Evolutionary conservation across 140 eudicot species (phyloP).

Genomic region (Senecio squalidus): DNA sequence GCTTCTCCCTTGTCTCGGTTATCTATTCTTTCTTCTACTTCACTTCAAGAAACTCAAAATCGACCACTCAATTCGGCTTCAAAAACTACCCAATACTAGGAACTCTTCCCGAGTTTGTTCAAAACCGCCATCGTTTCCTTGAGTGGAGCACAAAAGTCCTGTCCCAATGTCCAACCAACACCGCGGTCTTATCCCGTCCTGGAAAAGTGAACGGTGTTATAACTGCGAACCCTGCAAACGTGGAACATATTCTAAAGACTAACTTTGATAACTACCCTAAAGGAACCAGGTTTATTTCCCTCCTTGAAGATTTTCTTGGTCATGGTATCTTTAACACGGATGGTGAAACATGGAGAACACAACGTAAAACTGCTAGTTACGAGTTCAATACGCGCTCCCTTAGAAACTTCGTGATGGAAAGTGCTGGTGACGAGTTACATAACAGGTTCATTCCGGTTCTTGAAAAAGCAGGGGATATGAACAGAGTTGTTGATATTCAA

Average conservation of each 20-base stretch:
- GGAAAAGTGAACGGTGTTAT: slow-evolving; percentile 66
- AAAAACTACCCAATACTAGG: slow-evolving; percentile 64
- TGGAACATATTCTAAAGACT: slow-evolving; percentile 72
- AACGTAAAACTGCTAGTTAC: slow-evolving; percentile 80
- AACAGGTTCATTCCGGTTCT: slow-evolving; percentile 57
- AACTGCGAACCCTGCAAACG: slow-evolving; percentile 72
- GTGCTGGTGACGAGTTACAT: slow-evolving; percentile 33
- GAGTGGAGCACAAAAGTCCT: slow-evolving; percentile 81
- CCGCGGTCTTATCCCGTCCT: slow-evolving; percentile 70
- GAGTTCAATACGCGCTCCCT: slow-evolving; percentile 76
- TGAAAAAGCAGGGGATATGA: slow-evolving; percentile 18
- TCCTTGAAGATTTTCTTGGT: slow-evolving; percentile 73
- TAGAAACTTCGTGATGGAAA: slow-evolving; percentile 50
- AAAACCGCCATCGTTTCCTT: slow-evolving; percentile 79
- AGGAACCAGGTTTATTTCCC: slow-evolving; percentile 58
- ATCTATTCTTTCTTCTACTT: slow-evolving; percentile 16
- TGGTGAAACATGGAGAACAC: slow-evolving; percentile 58
- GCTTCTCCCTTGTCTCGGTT: slow-evolving; percentile 14
- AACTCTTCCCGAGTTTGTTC: slow-evolving; percentile 63
- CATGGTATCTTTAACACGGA: slow-evolving; percentile 80
- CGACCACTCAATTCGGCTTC: slow-evolving; percentile 43
- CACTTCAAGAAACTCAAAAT: slow-evolving; percentile 22
- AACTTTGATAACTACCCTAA: slow-evolving; percentile 84
- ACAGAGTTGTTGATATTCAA: slow-evolving; percentile 55
- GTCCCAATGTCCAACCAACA: slow-evolving; percentile 54